Evolutionary conservation across 106 monocot species (phyloP), one percentile per base, ranked within the genome.

Genomic region (Xerophyta viscosa): DNA sequence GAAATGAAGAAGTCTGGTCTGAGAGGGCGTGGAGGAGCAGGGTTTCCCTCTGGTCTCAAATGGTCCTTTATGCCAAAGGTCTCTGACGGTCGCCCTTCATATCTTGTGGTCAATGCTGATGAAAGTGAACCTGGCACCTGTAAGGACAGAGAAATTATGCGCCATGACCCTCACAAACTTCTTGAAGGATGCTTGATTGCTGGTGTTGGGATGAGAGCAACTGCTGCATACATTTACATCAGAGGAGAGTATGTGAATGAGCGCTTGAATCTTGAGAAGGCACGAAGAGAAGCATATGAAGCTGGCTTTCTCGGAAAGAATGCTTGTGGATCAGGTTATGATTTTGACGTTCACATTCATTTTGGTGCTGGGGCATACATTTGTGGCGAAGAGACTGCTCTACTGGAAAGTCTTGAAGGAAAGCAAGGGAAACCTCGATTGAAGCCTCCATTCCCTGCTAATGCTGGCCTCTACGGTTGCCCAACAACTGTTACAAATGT

Each of bases 41-140:
- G 82, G 9, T 82, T 82, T 29, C 77, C 82, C 27, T 82, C 82
- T 26, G 82, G 82, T 15, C 58, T 82, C 20, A 82, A 82, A 48
- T 82, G 82, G 77, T 82, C 82, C n/a, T 82, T 82, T 51, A 82
- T 82, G 82, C 82, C 82, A 48, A 82, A 82, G 24, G 77, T 82
- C 6, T 82, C 82, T 22, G 77, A 82, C 62, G 82, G 82, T 0
- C 77, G 77, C 29, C 82, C 82, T 39, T 82, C 82, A 2, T 82
- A 82, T 58, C 77, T 82, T 46, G 82, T 82, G 56, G 82, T 82
- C 31, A 82, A 82, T 66, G 82, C 82, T 52, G 82, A 82, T 69
- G 82, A 82, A 61, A 77, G 77, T 65, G 77, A 82, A 66, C 82
- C 82, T n/a, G 82, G 82, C 6, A 82, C 77, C 6, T 77, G 77